Evolutionary conservation across 164 flowering plant genomes (phyloP).

Genomic region (Berberis vulgaris): DNA sequence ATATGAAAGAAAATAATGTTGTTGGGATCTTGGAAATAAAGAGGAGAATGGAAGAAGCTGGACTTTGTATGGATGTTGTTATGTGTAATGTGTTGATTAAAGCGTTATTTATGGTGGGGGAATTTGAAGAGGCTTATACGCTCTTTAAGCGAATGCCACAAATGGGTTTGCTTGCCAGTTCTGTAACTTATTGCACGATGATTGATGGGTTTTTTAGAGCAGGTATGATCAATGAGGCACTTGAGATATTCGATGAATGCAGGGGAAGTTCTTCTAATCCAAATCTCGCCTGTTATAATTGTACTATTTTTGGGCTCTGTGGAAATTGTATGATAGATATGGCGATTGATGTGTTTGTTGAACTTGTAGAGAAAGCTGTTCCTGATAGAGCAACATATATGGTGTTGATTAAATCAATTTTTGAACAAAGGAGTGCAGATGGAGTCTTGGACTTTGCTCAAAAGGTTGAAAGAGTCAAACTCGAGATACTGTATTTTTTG

Average conservation of each 20-base stretch:
- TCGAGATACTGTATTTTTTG: conserved; percentile 17
- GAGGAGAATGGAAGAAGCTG: conserved; percentile 48
- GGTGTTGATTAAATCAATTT: conserved; percentile 31
- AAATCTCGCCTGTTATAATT: conserved; percentile 37
- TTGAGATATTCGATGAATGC: conserved; percentile 59
- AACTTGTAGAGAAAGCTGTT: conserved; percentile 33
- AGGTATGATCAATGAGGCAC: conserved; percentile 58
- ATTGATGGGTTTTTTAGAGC: conserved; percentile 59
- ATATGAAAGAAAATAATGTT: conserved; percentile 36
- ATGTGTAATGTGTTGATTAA: conserved; percentile 65
- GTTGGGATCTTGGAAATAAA: conserved; percentile 41
- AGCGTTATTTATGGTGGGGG: conserved; percentile 65
- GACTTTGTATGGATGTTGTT: conserved; percentile 42
- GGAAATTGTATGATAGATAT: conserved; percentile 42
- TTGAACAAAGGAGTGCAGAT: conserved; percentile 26
- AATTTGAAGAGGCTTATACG: conserved; percentile 45
- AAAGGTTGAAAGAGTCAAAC: conserved; percentile 23
- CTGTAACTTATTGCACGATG: conserved; percentile 54
- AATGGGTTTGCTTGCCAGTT: conserved; percentile 40
- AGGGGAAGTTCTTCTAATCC: conserved; percentile 23
- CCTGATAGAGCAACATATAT: conserved; percentile 26
- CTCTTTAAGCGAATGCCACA: conserved; percentile 41
- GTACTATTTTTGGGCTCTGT: conserved; percentile 55
- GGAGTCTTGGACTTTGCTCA: conserved; percentile 40
- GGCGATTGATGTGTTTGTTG: conserved; percentile 54